Evolutionary conservation across 2,329 filamentous ascomycete genomes (phyloP).

Genomic region (Fusarium floridanum): DNA sequence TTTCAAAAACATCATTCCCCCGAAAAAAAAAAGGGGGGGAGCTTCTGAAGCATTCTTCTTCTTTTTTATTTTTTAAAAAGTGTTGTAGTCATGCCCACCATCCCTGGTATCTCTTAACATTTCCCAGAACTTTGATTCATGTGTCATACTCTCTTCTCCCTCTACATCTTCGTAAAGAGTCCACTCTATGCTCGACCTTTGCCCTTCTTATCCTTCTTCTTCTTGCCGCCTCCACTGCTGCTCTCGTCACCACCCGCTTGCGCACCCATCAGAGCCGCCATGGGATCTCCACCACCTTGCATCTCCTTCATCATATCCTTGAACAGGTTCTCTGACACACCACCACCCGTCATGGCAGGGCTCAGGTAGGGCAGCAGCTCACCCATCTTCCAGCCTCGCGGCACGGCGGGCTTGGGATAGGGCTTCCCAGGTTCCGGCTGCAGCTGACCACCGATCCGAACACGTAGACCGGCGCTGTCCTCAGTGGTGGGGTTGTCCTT

Average conservation of each 20-base stretch:
- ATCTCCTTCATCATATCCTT: constrained; percentile 98
- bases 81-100: constrained; percentile 35
- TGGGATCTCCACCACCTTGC: constrained; percentile 65
- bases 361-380: constrained; percentile 88
- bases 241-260: constrained; percentile 48
- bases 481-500: constrained; percentile 82
- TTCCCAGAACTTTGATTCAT: constrained; percentile 25
- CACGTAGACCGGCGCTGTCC: constrained; percentile 73
- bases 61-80: constrained; percentile 24
- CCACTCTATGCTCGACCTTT: constrained; percentile 52
- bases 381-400: constrained; percentile 91
- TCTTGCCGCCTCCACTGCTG: constrained; percentile 48
- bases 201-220: constrained; percentile 66
- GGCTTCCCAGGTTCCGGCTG: constrained; percentile 71
- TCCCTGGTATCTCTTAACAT: constrained; percentile 35
- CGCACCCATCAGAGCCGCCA: constrained; percentile 59
- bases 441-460: constrained; percentile 80
- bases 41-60: constrained; percentile 24
- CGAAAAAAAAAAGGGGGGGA: neutral
- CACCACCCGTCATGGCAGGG: constrained; percentile 90
- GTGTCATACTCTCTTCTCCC: neutral
- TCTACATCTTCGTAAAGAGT: neutral
- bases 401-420: constrained; percentile 79
- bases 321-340: constrained; percentile 93
- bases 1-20: constrained; percentile 14